A percentile compares a stretch with the other conserved stretches of the same genome.
These are phyloP conservation scores for Porogramme epimiltina DNA, from an alignment of 1,284 basidiomycete genomes.

Conservation along the genomic window DNA sequence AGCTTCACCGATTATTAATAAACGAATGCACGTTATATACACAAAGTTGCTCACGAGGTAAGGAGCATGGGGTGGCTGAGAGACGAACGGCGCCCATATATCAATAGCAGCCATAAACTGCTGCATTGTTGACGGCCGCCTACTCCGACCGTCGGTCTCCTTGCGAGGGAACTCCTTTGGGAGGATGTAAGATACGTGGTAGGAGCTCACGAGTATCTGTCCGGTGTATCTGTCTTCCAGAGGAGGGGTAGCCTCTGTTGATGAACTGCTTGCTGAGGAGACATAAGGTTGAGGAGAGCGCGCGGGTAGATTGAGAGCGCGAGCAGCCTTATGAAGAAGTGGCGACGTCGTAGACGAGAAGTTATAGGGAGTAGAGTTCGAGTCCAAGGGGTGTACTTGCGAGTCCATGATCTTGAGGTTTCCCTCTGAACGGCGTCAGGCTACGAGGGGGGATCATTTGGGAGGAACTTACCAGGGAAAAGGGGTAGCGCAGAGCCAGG, in stretches of 20 bases:
- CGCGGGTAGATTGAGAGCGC: slow-evolving; percentile 65
- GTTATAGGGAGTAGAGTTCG: slow-evolving; percentile 67
- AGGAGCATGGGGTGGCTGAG: slow-evolving; percentile 66
- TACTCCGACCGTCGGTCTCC: slow-evolving; percentile 26
- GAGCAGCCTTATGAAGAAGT: slow-evolving; percentile 65
- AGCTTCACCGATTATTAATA: slow-evolving; percentile 44
- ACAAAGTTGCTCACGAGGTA: slow-evolving; percentile 56
- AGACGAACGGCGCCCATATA: slow-evolving; percentile 70
- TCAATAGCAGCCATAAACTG: slow-evolving; percentile 81
- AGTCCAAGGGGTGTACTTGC: slow-evolving; percentile 74
- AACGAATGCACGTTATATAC: background rate
- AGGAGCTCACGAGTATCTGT: slow-evolving; percentile 72
- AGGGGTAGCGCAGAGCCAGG: slow-evolving; percentile 69
- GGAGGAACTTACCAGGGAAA: slow-evolving; percentile 62
- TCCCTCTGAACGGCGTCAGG: slow-evolving; percentile 52
- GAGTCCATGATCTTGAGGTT: slow-evolving; percentile 72
- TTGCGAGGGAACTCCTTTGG: slow-evolving; percentile 70
- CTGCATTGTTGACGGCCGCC: slow-evolving; percentile 30
- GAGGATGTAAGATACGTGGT: slow-evolving; percentile 73
- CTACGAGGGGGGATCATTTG: background rate
- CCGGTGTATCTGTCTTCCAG: slow-evolving; percentile 72
- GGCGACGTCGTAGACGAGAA: slow-evolving; percentile 68
- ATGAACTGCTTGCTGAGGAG: slow-evolving; percentile 47
- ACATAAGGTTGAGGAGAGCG: slow-evolving; percentile 62
- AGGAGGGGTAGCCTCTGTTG: slow-evolving; percentile 35